Evolutionary conservation across 2,329 filamentous ascomycete genomes (phyloP).

Genomic region (Xylariomycetidae sp.): DNA sequence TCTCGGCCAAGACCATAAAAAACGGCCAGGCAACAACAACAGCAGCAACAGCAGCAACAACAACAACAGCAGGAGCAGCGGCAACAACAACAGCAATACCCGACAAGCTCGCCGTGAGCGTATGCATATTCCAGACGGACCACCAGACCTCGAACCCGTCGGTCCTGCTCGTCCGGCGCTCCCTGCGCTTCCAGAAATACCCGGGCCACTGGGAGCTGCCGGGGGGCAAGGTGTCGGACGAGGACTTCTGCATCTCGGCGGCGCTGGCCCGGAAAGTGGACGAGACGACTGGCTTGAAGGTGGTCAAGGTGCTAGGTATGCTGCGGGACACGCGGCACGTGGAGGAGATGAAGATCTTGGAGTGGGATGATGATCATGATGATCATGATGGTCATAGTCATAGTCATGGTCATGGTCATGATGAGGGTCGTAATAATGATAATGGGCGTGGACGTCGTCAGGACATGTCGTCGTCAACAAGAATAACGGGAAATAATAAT

Average conservation of each 20-base stretch:
- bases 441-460: too few relatives aligned
- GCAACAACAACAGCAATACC: too few relatives aligned
- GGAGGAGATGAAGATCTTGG: constrained; percentile 13
- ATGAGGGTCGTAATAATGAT: too few relatives aligned
- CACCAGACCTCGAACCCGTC: constrained; percentile 16
- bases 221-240: constrained; percentile 19
- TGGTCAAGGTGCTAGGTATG: constrained; percentile 19
- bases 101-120: constrained; percentile 19
- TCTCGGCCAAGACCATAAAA: too few relatives aligned
- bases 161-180: constrained; percentile 20
- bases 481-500: too few relatives aligned
- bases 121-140: constrained; percentile 25
- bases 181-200: constrained; percentile 4
- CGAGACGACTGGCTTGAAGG: constrained; percentile 19
- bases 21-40: too few relatives aligned
- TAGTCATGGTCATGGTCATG: too few relatives aligned
- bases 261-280: constrained; percentile 20
- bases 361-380: constrained; percentile 13
- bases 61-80: too few relatives aligned
- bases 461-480: too few relatives aligned
- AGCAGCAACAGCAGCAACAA: too few relatives aligned
- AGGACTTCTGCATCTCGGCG: constrained; percentile 25
- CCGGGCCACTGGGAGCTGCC: constrained; percentile 20
- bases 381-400: constrained; percentile 8
- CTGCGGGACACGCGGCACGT: constrained; percentile 15